Evolutionary conservation across 1,284 basidiomycete species (phyloP).

Genomic region (Sanghuangporus weigelae): DNA sequence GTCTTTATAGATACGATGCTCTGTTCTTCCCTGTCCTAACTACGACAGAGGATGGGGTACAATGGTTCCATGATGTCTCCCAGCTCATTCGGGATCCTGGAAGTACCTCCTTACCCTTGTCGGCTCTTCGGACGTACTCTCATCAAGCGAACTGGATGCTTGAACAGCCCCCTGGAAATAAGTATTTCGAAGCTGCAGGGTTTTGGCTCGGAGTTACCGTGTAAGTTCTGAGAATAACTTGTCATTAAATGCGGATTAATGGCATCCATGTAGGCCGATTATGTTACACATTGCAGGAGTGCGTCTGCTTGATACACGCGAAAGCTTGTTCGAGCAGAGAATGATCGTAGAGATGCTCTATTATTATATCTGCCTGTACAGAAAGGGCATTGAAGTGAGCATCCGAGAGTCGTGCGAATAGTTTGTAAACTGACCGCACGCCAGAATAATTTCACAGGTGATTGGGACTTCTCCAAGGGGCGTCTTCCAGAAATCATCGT

Average conservation of each 20-base stretch:
- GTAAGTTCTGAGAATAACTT: constrained; percentile 24
- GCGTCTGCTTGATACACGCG: constrained; percentile 51
- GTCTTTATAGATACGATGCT: constrained; percentile 58
- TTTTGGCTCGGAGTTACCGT: constrained; percentile 31
- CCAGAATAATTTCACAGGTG: constrained; percentile 20
- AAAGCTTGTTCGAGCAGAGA: constrained; percentile 55
- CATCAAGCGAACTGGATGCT: constrained; percentile 42
- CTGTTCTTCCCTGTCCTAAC: constrained; percentile 40
- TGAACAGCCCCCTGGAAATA: constrained; percentile 35
- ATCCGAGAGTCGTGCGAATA: background rate
- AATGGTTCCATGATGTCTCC: constrained; percentile 41
- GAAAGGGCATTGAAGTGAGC: constrained; percentile 44
- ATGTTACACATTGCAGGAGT: constrained; percentile 52
- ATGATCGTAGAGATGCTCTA: constrained; percentile 62
- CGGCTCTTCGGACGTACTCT: constrained; percentile 44
- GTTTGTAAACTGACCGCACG: background rate
- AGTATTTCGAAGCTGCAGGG: constrained; percentile 28
- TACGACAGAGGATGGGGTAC: background rate
- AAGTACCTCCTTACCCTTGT: constrained; percentile 61
- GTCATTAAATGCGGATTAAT: constrained; percentile 6
- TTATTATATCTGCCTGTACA: constrained; percentile 54
- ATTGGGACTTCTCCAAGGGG: constrained; percentile 38
- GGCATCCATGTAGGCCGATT: constrained; percentile 38
- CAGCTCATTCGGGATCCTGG: constrained; percentile 57
- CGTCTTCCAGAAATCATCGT: constrained; percentile 60